Evolutionary conservation across 768 basidiomycete genomes (phyloP).

Genomic region (Tricholoma furcatifolium): DNA sequence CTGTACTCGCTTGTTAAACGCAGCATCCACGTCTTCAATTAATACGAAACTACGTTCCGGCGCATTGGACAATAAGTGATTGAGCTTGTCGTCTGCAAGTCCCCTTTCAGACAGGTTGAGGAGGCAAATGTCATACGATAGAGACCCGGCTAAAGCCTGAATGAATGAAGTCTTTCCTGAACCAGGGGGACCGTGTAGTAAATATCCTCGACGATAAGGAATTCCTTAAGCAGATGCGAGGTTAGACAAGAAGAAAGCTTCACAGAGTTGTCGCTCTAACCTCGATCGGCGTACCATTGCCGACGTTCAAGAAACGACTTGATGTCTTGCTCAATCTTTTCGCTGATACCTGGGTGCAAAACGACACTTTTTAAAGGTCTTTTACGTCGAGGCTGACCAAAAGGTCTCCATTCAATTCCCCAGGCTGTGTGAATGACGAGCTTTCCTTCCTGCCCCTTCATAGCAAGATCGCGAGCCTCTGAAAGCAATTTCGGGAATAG

Average conservation of each 20-base stretch:
- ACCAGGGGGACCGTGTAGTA: constrained; percentile 94
- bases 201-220: constrained; percentile 94
- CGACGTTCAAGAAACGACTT: constrained; percentile 78
- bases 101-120: constrained; percentile 96
- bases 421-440: constrained; percentile 96
- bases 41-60: constrained; percentile 94
- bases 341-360: constrained; percentile 76
- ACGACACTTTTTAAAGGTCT: constrained; percentile 89
- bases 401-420: constrained; percentile 95
- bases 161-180: constrained; percentile 99
- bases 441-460: constrained; percentile 86
- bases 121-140: constrained; percentile 94
- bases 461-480: constrained; percentile 89
- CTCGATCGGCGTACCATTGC: constrained; percentile 96
- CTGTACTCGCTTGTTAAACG: constrained; percentile 91
- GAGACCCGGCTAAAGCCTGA: constrained; percentile 89
- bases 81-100: constrained; percentile 93
- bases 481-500: constrained; percentile 79
- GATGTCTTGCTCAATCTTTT: constrained; percentile 80
- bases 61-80: constrained; percentile 87
- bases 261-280: constrained; percentile 37
- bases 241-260: constrained; percentile 2
- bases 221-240: constrained; percentile 61
- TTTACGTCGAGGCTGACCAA: constrained; percentile 88
- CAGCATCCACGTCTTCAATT: constrained; percentile 97